Conservation (phyloP, 805 yeast genomes). For the Ascoidea asiatica region DNA sequence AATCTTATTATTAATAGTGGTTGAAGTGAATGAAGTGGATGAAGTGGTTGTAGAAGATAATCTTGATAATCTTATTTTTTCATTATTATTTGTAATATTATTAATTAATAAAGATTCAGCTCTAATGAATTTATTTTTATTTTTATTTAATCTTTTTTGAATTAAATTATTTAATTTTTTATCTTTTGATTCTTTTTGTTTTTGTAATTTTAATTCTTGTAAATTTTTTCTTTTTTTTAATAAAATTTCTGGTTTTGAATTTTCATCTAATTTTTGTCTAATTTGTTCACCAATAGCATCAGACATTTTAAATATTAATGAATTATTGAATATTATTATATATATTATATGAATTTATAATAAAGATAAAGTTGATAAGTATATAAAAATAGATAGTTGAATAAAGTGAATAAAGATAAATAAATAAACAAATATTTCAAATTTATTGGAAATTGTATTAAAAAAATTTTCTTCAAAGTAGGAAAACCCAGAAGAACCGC, state of each 20-base stretch:
- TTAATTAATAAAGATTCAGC: conserved; percentile 64
- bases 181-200: conserved; percentile 49
- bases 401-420: no score
- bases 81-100: conserved; percentile 52
- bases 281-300: background rate
- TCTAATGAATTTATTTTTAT: conserved; percentile 46
- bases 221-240: conserved; percentile 70
- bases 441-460: no score
- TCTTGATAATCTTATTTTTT: conserved; percentile 52
- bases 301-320: no score
- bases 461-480: no score
- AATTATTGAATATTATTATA: no score
- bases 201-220: conserved; percentile 58
- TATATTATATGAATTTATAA: no score
- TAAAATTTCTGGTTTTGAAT: conserved; percentile 65
- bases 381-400: no score
- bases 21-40: conserved; percentile 17
- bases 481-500: no score
- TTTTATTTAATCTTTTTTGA: conserved; percentile 26
- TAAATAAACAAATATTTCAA: no score
- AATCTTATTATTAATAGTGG: conserved; percentile 14
- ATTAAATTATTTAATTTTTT: conserved; percentile 32
- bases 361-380: no score
- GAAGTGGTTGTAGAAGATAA: conserved; percentile 19
- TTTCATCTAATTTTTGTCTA: conserved; percentile 10